A percentile compares a stretch with the other conserved stretches of the same genome.
Evolutionary conservation across 768 basidiomycete species (phyloP).

Genomic region (Boletus speciosus): DNA sequence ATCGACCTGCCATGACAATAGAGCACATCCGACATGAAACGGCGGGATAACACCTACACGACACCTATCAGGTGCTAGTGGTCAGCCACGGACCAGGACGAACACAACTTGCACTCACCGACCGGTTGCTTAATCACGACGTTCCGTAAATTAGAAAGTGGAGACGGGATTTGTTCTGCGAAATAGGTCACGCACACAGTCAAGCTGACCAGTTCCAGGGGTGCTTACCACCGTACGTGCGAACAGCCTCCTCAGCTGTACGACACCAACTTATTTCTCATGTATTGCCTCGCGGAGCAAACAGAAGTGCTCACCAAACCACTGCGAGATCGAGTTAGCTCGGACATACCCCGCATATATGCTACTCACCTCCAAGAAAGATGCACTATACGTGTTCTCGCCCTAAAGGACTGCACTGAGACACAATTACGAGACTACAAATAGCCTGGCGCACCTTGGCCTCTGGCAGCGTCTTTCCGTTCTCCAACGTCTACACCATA

Average conservation of each 20-base stretch:
- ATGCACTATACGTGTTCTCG: slow-evolving; percentile 82
- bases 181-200: not conserved
- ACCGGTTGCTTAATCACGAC: slow-evolving; percentile 92
- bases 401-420: slow-evolving; percentile 40
- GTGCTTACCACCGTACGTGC: slow-evolving; percentile 78
- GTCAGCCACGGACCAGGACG: slow-evolving; percentile 31
- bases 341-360: not conserved
- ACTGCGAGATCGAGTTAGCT: slow-evolving; percentile 42
- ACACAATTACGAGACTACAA: not conserved
- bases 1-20: slow-evolving; percentile 52
- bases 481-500: slow-evolving; percentile 75
- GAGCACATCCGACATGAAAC: not conserved
- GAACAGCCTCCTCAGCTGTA: slow-evolving; percentile 86
- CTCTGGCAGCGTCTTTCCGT: slow-evolving; percentile 87
- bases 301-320: slow-evolving; percentile 59
- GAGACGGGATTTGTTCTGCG: slow-evolving; percentile 78
- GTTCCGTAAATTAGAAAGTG: slow-evolving; percentile 68
- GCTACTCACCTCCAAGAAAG: slow-evolving; percentile 69
- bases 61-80: slow-evolving; percentile 34
- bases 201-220: not conserved
- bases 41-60: slow-evolving; percentile 35
- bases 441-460: slow-evolving; percentile 52
- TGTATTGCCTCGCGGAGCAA: not conserved
- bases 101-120: slow-evolving; percentile 47
- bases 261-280: not conserved